Conservation (phyloP, 305 asterid species). For the Fraxinus sp. region DNA sequence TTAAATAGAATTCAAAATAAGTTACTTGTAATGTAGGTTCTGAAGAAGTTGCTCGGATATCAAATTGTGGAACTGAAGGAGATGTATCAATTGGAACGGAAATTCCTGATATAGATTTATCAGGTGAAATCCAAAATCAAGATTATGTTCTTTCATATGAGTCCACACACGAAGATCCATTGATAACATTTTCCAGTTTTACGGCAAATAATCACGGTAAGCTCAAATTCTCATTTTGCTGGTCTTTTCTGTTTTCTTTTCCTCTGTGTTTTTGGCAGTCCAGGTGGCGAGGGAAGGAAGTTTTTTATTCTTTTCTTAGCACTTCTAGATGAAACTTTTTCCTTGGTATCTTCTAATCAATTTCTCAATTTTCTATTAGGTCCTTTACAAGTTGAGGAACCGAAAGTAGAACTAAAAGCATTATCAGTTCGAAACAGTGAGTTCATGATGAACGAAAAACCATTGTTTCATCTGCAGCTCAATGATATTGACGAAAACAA, state of each 20-base stretch:
- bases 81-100: constrained; percentile 93
- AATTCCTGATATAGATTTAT: constrained; percentile 75
- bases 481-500: constrained; percentile 58
- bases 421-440: constrained; percentile 40
- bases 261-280: background rate
- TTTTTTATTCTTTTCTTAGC: constrained; percentile 13
- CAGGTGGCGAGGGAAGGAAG: background rate
- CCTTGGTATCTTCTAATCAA: background rate
- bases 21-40: constrained; percentile 37
- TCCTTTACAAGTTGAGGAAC: constrained; percentile 35
- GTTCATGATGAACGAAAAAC: constrained; percentile 12
- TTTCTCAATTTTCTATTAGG: constrained; percentile 35
- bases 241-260: background rate
- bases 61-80: constrained; percentile 62
- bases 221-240: background rate
- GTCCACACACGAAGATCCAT: constrained; percentile 39
- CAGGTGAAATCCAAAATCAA: constrained; percentile 56
- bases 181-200: constrained; percentile 36
- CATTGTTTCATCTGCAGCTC: constrained; percentile 29
- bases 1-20: constrained; percentile 3
- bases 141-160: constrained; percentile 35
- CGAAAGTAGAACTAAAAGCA: constrained; percentile 37
- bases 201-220: constrained; percentile 48
- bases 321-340: background rate
- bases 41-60: constrained; percentile 50